Conservation (phyloP, 108 stramenopile genomes). For the Pseudonitzschia pungens region DNA sequence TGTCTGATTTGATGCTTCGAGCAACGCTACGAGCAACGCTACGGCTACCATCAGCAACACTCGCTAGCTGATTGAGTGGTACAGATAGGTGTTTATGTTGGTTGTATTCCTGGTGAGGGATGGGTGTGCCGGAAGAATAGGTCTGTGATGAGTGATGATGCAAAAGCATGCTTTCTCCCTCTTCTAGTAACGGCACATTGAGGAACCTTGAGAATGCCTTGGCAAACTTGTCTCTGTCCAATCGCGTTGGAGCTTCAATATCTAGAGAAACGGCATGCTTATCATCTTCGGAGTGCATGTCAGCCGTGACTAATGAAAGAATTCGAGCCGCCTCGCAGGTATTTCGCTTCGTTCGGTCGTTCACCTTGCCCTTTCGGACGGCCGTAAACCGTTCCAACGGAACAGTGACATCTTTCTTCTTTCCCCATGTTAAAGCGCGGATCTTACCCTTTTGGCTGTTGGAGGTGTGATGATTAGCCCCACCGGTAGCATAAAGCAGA, state of each 20-base stretch:
- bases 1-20: conserved; percentile 31
- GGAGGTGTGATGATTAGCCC: neutral
- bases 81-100: neutral
- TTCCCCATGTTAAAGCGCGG: conserved; percentile 76
- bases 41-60: neutral
- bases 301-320: conserved; percentile 59
- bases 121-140: neutral
- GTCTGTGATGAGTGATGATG: neutral
- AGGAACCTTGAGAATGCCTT: conserved; percentile 79
- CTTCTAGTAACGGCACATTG: conserved; percentile 59
- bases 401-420: conserved; percentile 75
- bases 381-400: conserved; percentile 60
- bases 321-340: conserved; percentile 49
- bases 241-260: conserved; percentile 82
- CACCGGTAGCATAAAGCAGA: neutral
- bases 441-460: conserved; percentile 5
- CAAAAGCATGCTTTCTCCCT: conserved; percentile 7
- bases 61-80: neutral
- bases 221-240: conserved; percentile 89
- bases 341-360: conserved; percentile 70
- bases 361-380: conserved; percentile 82
- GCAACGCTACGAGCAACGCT: conserved; percentile 20
- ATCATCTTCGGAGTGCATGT: neutral
- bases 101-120: conserved; percentile 10
- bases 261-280: conserved; percentile 59